Conservation (phyloP, 257 asterid genomes). For the Linderniella brevidens region DNA sequence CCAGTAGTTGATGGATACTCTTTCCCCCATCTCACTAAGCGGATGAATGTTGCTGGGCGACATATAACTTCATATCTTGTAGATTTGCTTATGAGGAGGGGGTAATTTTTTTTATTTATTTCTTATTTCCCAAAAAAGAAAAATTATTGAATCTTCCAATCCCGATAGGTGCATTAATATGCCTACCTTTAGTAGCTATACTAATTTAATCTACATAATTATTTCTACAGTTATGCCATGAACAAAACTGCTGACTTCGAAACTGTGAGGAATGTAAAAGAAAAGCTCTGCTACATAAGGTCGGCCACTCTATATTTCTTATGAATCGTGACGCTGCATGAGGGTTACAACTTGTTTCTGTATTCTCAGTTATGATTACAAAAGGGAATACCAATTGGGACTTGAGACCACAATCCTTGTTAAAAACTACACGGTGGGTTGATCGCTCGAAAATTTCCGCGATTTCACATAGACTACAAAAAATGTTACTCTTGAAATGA, state of each 20-base stretch:
- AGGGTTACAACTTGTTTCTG: slow-evolving; percentile 7
- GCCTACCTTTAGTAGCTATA: too few relatives aligned
- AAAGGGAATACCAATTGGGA: slow-evolving; percentile 95
- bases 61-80: slow-evolving; percentile 87
- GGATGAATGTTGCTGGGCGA: slow-evolving; percentile 96
- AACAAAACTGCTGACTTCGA: slow-evolving; percentile 85
- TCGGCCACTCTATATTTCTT: slow-evolving; percentile 15
- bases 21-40: slow-evolving; percentile 91
- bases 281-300: slow-evolving; percentile 95
- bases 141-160: slow-evolving; percentile 4
- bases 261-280: slow-evolving; percentile 88
- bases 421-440: slow-evolving; percentile 88
- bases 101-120: slow-evolving; percentile 32
- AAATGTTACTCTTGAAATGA: slow-evolving; percentile 11
- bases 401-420: slow-evolving; percentile 94
- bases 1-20: slow-evolving; percentile 99
- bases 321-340: slow-evolving; percentile 1
- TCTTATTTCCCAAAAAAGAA: slow-evolving; percentile 7
- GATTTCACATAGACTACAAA: slow-evolving; percentile 3
- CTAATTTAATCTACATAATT: slow-evolving; percentile 6
- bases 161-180: neutral
- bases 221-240: slow-evolving; percentile 70
- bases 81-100: slow-evolving; percentile 82
- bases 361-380: slow-evolving; percentile 72
- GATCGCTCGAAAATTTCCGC: slow-evolving; percentile 7